Percentiles rank a stretch among this genome's conserved stretches.
Conservation (phyloP, 805 yeast species). For the Millerago galiae region DNA sequence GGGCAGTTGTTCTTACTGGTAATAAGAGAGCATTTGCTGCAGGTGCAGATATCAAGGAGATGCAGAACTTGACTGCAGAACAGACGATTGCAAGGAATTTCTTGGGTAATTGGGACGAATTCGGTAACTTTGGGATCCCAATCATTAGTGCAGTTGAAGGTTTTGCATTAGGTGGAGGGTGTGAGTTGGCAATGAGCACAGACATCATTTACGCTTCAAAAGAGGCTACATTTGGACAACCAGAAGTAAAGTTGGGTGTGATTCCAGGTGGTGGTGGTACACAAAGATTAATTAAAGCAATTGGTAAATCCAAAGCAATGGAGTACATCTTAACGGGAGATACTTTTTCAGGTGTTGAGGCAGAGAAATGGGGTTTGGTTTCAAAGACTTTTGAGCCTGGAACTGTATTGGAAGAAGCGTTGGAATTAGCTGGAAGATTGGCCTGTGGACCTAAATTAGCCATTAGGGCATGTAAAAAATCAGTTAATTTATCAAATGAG, state of each 20-base stretch:
- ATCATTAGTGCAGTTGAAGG: conserved; percentile 50
- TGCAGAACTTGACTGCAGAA: conserved; percentile 33
- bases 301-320: conserved; percentile 46
- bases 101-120: conserved; percentile 34
- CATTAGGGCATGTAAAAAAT: conserved; percentile 39
- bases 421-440: conserved; percentile 37
- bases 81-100: conserved; percentile 30
- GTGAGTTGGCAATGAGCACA: conserved; percentile 46
- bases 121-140: conserved; percentile 37
- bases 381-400: conserved; percentile 34
- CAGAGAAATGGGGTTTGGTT: conserved; percentile 42
- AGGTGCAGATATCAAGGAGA: conserved; percentile 50
- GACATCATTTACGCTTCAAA: conserved; percentile 46
- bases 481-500: conserved; percentile 35
- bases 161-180: conserved; percentile 51
- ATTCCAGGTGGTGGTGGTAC: conserved; percentile 52
- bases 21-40: conserved; percentile 44
- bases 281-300: conserved; percentile 40
- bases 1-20: conserved; percentile 45
- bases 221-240: conserved; percentile 45
- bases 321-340: conserved; percentile 43
- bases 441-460: conserved; percentile 38
- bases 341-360: conserved; percentile 37
- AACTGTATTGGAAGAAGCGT: conserved; percentile 34
- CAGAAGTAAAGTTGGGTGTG: conserved; percentile 47